Percentiles rank a stretch among this genome's conserved stretches.
Conservation (phyloP, 345 rosid genomes). For the Cardiospermum halicacabum region DNA sequence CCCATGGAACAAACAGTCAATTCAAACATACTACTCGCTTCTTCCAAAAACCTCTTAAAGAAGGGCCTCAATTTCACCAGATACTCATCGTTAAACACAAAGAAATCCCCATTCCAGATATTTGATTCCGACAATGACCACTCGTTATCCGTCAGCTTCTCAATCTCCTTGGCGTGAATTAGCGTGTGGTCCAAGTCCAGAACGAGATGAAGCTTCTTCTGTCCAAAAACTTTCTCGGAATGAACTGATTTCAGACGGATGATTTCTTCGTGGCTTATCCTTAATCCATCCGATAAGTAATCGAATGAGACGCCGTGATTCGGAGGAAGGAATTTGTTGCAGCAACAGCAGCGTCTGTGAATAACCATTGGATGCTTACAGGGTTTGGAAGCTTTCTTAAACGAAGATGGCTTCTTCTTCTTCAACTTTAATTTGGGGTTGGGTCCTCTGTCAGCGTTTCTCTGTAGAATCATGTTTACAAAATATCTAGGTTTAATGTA, state of each 20-base stretch:
- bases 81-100: background rate
- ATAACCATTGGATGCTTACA: background rate
- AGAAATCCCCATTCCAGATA: background rate
- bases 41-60: background rate
- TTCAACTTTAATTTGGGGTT: no score
- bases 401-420: no score
- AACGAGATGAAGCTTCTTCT: constrained; percentile 17
- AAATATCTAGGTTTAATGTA: no score
- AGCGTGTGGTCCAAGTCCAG: constrained; percentile 28
- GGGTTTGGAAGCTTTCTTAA: no score
- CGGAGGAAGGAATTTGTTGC: background rate
- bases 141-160: constrained; percentile 9
- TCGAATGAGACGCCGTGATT: constrained; percentile 5
- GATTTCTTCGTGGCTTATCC: constrained; percentile 12
- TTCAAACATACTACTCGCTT: background rate
- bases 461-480: no score
- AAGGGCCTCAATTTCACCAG: constrained; percentile 9
- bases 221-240: background rate
- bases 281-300: constrained; percentile 9
- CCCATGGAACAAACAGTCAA: background rate
- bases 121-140: background rate
- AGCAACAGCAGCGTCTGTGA: background rate
- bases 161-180: background rate
- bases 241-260: background rate
- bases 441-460: no score